Evolutionary conservation across 495 filamentous ascomycete species (phyloP).

Genomic region (Xylaria cubensis): DNA sequence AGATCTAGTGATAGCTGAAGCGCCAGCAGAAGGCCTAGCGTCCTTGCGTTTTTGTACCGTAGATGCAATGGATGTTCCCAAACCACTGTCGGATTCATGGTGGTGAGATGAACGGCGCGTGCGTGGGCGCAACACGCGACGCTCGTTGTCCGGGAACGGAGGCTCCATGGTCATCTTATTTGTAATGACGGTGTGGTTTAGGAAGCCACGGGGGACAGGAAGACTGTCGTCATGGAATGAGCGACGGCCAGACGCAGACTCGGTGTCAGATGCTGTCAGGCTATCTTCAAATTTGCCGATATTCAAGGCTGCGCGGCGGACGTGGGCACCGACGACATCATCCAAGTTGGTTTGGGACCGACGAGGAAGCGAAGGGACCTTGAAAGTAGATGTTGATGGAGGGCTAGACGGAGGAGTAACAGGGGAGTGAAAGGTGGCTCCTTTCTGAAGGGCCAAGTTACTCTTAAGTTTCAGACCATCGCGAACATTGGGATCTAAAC

Average conservation of each 20-base stretch:
- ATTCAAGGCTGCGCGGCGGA: constrained; percentile 60
- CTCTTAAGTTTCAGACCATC: constrained; percentile 57
- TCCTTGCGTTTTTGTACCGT: constrained; percentile 44
- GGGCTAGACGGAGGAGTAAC: constrained; percentile 50
- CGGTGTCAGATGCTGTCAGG: constrained; percentile 43
- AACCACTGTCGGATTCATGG: constrained; percentile 68
- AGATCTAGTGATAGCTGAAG: constrained; percentile 55
- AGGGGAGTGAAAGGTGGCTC: constrained; percentile 67
- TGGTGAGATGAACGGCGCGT: constrained; percentile 57
- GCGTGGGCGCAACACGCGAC: constrained; percentile 57
- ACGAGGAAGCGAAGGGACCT: constrained; percentile 58
- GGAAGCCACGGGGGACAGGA: constrained; percentile 58
- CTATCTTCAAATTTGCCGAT: constrained; percentile 55
- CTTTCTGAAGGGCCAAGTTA: constrained; percentile 63
- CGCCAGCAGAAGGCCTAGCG: constrained; percentile 29
- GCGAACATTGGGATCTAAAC: constrained; percentile 45
- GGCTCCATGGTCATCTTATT: constrained; percentile 48
- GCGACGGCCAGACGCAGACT: constrained; percentile 36
- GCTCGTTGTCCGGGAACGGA: constrained; percentile 40
- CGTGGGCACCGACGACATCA: constrained; percentile 63
- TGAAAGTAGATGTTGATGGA: constrained; percentile 52
- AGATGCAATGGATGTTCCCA: constrained; percentile 62
- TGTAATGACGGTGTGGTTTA: constrained; percentile 54
- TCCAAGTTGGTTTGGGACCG: constrained; percentile 69
- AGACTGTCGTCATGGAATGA: constrained; percentile 55